Evolutionary conservation across 2,329 filamentous ascomycete genomes (phyloP).

Genomic region (Rutstroemia sp.): DNA sequence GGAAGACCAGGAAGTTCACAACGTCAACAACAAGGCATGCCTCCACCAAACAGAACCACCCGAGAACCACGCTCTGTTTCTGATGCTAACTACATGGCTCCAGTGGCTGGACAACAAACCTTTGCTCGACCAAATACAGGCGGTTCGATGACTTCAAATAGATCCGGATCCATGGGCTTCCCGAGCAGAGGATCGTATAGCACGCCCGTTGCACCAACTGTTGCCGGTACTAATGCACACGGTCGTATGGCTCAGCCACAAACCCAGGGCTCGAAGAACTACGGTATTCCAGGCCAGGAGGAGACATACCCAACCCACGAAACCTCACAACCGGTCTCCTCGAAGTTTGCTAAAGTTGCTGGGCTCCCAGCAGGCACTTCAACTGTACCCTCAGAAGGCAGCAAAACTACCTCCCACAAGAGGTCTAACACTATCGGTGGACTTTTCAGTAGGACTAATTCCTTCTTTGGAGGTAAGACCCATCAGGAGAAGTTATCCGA

Average conservation of each 20-base stretch:
- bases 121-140: conserved; percentile 67
- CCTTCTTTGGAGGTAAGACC: conserved; percentile 60
- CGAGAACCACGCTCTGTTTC: conserved; percentile 47
- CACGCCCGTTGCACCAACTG: conserved; percentile 77
- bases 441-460: conserved; percentile 77
- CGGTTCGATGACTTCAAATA: conserved; percentile 65
- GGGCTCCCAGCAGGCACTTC: conserved; percentile 46
- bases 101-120: conserved; percentile 32
- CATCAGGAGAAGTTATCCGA: conserved; percentile 40
- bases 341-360: conserved; percentile 51
- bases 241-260: conserved; percentile 79
- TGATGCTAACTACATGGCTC: conserved; percentile 46
- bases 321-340: conserved; percentile 40
- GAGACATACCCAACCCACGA: conserved; percentile 50
- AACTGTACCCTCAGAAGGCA: conserved; percentile 18
- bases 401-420: conserved; percentile 46
- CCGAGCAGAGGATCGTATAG: conserved; percentile 77
- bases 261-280: conserved; percentile 54
- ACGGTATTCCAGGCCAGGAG: conserved; percentile 59
- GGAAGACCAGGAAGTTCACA: conserved; percentile 25
- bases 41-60: conserved; percentile 38
- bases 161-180: conserved; percentile 43
- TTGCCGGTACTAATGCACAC: conserved; percentile 82
- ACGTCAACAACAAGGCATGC: conserved; percentile 31
- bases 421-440: conserved; percentile 71